Evolutionary conservation across 164 flowering plant species (phyloP).

Genomic region (Brasenia schreberi): DNA sequence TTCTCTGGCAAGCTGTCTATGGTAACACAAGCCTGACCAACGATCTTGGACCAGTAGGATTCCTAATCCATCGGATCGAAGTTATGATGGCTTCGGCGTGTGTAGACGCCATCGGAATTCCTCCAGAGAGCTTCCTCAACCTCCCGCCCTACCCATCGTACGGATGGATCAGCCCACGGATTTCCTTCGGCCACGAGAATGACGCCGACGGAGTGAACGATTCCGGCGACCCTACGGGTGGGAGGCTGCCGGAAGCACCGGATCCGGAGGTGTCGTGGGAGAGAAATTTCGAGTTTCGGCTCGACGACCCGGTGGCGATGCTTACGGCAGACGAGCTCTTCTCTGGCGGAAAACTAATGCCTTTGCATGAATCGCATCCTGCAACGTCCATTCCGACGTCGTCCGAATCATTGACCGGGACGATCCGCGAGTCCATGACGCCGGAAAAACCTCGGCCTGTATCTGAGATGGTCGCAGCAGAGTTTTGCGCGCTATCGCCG

Average conservation of each 20-base stretch:
- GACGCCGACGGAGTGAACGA: constrained; percentile 9
- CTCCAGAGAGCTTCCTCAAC: constrained; percentile 34
- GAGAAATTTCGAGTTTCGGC: constrained; percentile 75
- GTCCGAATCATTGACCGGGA: neutral
- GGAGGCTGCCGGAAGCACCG: constrained; percentile 4
- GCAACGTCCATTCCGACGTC: neutral
- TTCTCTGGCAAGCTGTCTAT: no score
- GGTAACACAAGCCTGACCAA: no score
- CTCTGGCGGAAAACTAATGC: constrained; percentile 75
- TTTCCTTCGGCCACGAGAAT: constrained; percentile 43
- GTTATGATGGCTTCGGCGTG: constrained; percentile 79
- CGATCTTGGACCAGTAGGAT: no score
- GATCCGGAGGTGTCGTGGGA: constrained; percentile 17
- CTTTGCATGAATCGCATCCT: constrained; percentile 24
- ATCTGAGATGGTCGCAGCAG: constrained; percentile 8
- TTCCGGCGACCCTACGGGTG: constrained; percentile 7
- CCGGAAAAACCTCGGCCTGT: neutral
- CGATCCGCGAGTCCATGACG: neutral
- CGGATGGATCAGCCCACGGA: constrained; percentile 56
- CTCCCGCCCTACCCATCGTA: constrained; percentile 29
- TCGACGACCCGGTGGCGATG: constrained; percentile 72
- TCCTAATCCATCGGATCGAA: neutral
- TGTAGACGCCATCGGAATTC: constrained; percentile 53
- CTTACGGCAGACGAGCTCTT: constrained; percentile 85
- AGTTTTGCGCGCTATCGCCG: constrained; percentile 60